A percentile compares a stretch with the other conserved stretches of the same genome.
Conservation (phyloP, 345 rosid species). For the Microcos paniculata region DNA sequence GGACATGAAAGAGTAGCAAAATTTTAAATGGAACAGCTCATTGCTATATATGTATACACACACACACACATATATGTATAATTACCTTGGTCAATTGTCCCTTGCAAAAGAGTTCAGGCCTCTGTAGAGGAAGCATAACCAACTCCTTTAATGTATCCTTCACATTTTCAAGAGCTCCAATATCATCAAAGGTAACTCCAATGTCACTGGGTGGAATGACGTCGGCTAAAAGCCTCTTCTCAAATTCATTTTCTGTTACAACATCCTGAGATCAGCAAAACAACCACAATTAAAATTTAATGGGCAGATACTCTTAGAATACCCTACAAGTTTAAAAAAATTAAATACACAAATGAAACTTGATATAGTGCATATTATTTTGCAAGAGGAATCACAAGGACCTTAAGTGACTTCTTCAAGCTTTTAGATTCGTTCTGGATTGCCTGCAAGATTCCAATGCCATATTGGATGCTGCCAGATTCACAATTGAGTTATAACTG, state of each 20-base stretch:
- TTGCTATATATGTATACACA: background rate
- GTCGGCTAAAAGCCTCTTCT: constrained; percentile 73
- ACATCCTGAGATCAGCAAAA: constrained; percentile 58
- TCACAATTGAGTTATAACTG: constrained; percentile 25
- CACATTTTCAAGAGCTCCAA: constrained; percentile 89
- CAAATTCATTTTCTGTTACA: constrained; percentile 82
- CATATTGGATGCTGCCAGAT: constrained; percentile 71
- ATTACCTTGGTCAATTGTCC: constrained; percentile 82
- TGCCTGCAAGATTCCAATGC: constrained; percentile 64
- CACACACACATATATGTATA: too few relatives aligned
- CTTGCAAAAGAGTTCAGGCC: constrained; percentile 89
- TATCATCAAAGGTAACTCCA: constrained; percentile 89
- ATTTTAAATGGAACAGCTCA: constrained; percentile 2
- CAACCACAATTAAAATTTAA: constrained; percentile 14
- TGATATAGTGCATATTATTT: background rate
- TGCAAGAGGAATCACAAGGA: constrained; percentile 23
- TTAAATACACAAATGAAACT: background rate
- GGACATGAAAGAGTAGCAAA: background rate
- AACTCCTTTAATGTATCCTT: constrained; percentile 89
- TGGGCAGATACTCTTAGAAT: background rate
- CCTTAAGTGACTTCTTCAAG: constrained; percentile 88
- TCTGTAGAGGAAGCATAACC: constrained; percentile 87
- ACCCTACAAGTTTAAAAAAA: background rate
- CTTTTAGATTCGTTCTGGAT: constrained; percentile 69
- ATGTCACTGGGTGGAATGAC: constrained; percentile 85